phyloP scores from a whole-genome alignment of 257 asterid genomes.

The Solanum verrucosum region DNA sequence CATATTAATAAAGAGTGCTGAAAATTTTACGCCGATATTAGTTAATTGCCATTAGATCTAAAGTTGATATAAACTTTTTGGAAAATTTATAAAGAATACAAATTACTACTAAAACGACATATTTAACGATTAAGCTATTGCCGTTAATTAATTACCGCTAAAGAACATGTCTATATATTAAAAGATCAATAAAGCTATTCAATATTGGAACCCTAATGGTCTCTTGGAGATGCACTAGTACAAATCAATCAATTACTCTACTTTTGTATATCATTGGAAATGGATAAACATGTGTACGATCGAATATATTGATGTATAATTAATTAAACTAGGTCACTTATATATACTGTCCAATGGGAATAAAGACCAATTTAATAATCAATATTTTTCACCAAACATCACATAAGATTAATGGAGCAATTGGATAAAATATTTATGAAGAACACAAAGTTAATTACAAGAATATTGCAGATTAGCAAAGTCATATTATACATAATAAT shows the following conservation, averaged over 20 bases:
- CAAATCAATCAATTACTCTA: background rate
- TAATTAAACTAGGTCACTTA: background rate
- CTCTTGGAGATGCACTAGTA: background rate
- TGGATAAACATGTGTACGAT: background rate
- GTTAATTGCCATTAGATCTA: too few relatives aligned
- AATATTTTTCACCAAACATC: background rate
- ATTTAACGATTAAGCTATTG: too few relatives aligned
- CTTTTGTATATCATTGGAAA: background rate
- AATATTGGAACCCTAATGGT: background rate
- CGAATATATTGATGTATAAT: background rate
- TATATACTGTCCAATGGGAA: background rate
- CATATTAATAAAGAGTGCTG: too few relatives aligned
- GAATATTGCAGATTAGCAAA: background rate
- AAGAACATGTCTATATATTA: too few relatives aligned
- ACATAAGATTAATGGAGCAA: background rate
- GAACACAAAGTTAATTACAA: background rate
- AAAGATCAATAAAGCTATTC: background rate
- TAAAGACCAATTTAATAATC: background rate
- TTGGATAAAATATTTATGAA: background rate
- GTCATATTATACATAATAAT: background rate
- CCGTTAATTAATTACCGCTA: too few relatives aligned
- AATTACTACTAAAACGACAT: too few relatives aligned
- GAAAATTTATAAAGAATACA: too few relatives aligned
- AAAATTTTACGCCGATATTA: background rate
- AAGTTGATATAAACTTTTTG: background rate